Percentiles rank a stretch among this genome's conserved stretches.
Evolutionary conservation across 768 basidiomycete species (phyloP).

Genomic region (Psilocybe subaeruginosa): DNA sequence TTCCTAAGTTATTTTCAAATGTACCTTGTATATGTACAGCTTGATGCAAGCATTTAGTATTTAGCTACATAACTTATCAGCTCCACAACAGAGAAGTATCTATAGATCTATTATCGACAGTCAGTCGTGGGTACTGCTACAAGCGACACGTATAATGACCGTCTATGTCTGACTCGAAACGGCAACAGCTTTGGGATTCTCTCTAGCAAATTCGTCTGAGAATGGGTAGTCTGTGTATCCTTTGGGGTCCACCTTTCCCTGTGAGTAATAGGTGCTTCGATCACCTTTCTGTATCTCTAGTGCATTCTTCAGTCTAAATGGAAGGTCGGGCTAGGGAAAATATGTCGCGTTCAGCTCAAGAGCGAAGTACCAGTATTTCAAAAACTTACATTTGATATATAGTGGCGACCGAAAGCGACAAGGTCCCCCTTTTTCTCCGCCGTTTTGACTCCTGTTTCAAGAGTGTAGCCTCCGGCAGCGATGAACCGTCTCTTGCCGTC

Average conservation of each 20-base stretch:
- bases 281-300: constrained; percentile 13
- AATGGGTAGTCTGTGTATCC: constrained; percentile 19
- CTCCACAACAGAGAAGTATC: too few relatives aligned
- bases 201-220: constrained; percentile 12
- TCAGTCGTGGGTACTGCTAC: too few relatives aligned
- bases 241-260: background rate
- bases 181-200: background rate
- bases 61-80: too few relatives aligned
- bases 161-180: background rate
- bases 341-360: background rate
- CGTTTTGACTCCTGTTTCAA: constrained; percentile 37
- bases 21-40: too few relatives aligned
- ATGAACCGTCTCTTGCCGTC: constrained; percentile 32
- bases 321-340: constrained; percentile 42
- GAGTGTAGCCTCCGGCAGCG: constrained; percentile 46
- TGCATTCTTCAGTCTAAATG: constrained; percentile 10
- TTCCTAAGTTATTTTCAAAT: too few relatives aligned
- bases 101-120: too few relatives aligned
- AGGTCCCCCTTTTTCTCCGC: constrained; percentile 38
- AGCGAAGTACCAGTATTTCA: background rate
- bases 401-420: constrained; percentile 32
- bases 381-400: constrained; percentile 35
- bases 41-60: too few relatives aligned
- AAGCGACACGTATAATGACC: background rate
- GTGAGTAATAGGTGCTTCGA: constrained; percentile 12